A percentile compares a stretch with the other conserved stretches of the same genome.
Conservation (phyloP, 2,329 filamentous ascomycete genomes). For the Alternaria incomplexa region DNA sequence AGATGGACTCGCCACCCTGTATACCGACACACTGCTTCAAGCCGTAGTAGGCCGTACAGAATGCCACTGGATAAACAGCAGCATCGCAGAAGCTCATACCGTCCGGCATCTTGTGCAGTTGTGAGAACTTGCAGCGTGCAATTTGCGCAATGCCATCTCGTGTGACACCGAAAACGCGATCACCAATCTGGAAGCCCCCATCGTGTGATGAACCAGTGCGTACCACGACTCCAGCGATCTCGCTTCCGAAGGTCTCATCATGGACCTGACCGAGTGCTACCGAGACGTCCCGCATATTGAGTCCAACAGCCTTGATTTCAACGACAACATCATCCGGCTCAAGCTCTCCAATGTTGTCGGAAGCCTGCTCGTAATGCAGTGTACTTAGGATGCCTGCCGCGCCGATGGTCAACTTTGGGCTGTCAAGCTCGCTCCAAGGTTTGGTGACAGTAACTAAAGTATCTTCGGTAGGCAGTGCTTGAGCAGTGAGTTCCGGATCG, state of each 20-base stretch:
- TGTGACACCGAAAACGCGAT: constrained; percentile 16
- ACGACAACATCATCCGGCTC: constrained; percentile 21
- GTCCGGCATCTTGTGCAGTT: constrained; percentile 12
- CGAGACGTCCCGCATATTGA: constrained; percentile 27
- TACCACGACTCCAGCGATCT: constrained; percentile 25
- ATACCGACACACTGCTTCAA: background rate
- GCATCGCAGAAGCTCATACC: constrained; percentile 19
- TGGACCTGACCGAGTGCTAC: constrained; percentile 35
- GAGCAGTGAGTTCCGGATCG: constrained; percentile 1
- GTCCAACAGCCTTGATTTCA: constrained; percentile 18
- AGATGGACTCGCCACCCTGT: background rate
- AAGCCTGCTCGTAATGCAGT: constrained; percentile 18
- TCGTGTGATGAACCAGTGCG: background rate
- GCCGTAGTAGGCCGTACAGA: constrained; percentile 3
- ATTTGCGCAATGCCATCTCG: constrained; percentile 8
- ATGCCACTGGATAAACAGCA: constrained; percentile 14
- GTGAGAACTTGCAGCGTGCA: constrained; percentile 8
- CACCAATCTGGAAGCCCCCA: constrained; percentile 4
- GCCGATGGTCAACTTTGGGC: constrained; percentile 13
- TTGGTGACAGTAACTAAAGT: constrained; percentile 16
- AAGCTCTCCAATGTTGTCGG: background rate
- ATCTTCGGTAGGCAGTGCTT: constrained; percentile 1
- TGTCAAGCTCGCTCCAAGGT: constrained; percentile 15
- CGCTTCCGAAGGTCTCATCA: constrained; percentile 15
- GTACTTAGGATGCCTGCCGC: constrained; percentile 19